phyloP scores from a whole-genome alignment of 495 filamentous ascomycete species.

The Chaetomidium leptoderma region DNA sequence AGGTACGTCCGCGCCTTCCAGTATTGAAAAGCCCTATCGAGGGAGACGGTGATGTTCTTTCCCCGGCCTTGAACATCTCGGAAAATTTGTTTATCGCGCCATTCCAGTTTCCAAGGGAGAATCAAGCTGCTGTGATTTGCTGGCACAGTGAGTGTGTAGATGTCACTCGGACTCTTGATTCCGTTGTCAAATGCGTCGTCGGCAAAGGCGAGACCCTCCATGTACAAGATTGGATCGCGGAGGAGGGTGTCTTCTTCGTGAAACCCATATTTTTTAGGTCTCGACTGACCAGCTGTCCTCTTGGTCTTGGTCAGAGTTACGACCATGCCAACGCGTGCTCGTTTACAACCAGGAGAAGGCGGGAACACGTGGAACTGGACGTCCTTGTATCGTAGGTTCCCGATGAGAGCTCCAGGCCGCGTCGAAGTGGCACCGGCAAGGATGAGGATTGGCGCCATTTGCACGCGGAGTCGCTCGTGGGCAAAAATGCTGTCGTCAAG shows the following conservation, averaged over 20 bases:
- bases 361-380: background rate
- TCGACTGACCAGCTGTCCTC: background rate
- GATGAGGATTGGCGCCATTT: background rate
- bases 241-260: background rate
- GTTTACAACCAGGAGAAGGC: background rate
- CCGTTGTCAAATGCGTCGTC: background rate
- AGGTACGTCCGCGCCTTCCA: background rate
- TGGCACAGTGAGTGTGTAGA: no score
- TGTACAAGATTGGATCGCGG: background rate
- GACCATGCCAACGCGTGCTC: background rate
- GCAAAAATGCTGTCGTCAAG: background rate
- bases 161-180: no score
- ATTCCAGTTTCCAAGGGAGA: background rate
- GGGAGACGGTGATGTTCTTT: background rate
- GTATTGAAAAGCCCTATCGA: background rate
- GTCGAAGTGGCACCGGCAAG: background rate
- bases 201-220: background rate
- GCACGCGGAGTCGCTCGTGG: background rate
- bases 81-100: background rate
- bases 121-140: no score
- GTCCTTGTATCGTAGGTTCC: background rate
- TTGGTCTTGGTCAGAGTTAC: background rate
- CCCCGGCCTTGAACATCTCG: background rate
- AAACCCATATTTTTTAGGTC: background rate
- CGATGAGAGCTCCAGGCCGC: background rate